Percentiles rank a stretch among this genome's conserved stretches.
Evolutionary conservation across 2,329 filamentous ascomycete species (phyloP).

Genomic region (Aspergillus hiratsukae): DNA sequence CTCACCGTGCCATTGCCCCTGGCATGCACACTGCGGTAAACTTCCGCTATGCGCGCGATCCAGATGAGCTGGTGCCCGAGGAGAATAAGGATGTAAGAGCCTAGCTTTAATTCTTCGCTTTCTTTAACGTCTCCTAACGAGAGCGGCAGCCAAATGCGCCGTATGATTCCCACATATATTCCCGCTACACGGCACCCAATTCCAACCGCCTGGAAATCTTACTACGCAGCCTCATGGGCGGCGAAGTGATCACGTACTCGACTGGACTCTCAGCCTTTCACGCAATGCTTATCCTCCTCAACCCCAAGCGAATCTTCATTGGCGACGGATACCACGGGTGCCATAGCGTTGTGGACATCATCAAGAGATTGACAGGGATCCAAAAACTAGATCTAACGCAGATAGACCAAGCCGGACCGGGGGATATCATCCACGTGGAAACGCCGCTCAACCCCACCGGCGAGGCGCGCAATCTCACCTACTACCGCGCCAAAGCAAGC

Average conservation of each 20-base stretch:
- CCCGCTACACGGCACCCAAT: constrained; percentile 73
- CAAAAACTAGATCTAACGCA: constrained; percentile 66
- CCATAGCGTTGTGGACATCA: constrained; percentile 73
- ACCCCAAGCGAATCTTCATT: constrained; percentile 78
- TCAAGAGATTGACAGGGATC: constrained; percentile 71
- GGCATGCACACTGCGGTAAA: constrained; percentile 88
- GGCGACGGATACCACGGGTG: constrained; percentile 87
- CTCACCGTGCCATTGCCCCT: constrained; percentile 74
- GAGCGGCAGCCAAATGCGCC: constrained; percentile 23
- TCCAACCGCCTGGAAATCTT: constrained; percentile 80
- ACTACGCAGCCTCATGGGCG: constrained; percentile 64
- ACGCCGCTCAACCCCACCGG: constrained; percentile 89
- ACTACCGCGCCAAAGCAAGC: constrained; percentile 67
- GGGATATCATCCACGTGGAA: constrained; percentile 84
- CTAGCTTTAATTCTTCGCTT: constrained; percentile 49
- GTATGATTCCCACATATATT: constrained; percentile 64
- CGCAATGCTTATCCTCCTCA: constrained; percentile 72
- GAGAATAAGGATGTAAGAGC: constrained; percentile 34
- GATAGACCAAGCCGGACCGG: constrained; percentile 60
- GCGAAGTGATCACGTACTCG: constrained; percentile 67
- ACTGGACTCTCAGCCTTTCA: constrained; percentile 86
- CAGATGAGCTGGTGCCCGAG: constrained; percentile 54
- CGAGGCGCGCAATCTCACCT: constrained; percentile 65
- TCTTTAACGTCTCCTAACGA: too few relatives aligned
- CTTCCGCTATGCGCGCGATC: constrained; percentile 72